Evolutionary conservation across 1,139 yeast species (phyloP).

Genomic region (Kluyveromyces sp.): DNA sequence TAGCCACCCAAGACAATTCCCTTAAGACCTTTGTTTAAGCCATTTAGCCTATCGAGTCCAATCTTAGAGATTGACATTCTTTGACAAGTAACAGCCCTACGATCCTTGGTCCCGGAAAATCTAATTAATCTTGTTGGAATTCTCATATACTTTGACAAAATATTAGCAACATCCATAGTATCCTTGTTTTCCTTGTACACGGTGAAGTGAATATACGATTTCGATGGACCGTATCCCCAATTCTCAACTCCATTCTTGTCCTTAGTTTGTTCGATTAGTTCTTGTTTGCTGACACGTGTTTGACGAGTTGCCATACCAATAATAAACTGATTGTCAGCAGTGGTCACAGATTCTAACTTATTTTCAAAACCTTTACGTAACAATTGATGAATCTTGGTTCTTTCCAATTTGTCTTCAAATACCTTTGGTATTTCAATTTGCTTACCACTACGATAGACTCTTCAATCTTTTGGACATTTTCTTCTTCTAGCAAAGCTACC

Average conservation of each 20-base stretch:
- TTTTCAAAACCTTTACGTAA: conserved; percentile 68
- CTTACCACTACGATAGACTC: conserved; percentile 52
- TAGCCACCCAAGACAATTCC: conserved; percentile 76
- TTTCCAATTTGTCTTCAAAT: conserved; percentile 58
- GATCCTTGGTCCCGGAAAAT: conserved; percentile 93
- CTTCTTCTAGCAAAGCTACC: conserved; percentile 48
- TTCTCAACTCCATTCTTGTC: conserved; percentile 41
- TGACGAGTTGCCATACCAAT: conserved; percentile 43
- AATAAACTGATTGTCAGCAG: conserved; percentile 56
- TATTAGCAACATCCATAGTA: conserved; percentile 88
- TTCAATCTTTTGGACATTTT: conserved; percentile 49
- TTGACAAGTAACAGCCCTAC: conserved; percentile 94
- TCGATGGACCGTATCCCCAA: conserved; percentile 57
- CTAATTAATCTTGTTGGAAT: conserved; percentile 61
- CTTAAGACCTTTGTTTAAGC: conserved; percentile 64
- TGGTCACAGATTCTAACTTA: conserved; percentile 71
- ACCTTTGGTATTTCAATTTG: conserved; percentile 51
- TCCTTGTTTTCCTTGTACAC: conserved; percentile 92
- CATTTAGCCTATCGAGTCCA: conserved; percentile 69
- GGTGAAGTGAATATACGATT: conserved; percentile 66
- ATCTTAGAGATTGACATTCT: conserved; percentile 63
- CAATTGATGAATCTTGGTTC: conserved; percentile 73
- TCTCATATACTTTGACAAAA: conserved; percentile 64
- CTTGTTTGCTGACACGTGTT: conserved; percentile 34
- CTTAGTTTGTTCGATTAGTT: conserved; percentile 37